These are phyloP conservation scores for Diaporthe vaccinii DNA, from an alignment of 2,329 filamentous ascomycete species.

Conservation along the genomic window DNA sequence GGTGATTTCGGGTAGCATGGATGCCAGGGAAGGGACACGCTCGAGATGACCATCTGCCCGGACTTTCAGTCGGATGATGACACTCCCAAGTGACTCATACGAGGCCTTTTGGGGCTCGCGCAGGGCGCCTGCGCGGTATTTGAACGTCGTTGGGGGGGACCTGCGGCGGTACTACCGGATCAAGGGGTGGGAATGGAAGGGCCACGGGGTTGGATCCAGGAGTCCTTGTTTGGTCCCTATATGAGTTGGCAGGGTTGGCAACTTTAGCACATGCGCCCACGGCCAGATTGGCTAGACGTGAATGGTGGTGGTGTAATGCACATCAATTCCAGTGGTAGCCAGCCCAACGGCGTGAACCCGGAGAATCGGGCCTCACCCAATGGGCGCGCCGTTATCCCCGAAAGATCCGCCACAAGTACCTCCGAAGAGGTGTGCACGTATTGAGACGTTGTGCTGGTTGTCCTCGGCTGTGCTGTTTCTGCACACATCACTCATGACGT, in stretches of 20 bases:
- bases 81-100: constrained; percentile 6
- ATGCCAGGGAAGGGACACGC: neutral
- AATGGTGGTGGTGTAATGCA: constrained; percentile 24
- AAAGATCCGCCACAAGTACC: constrained; percentile 1
- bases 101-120: neutral
- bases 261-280: neutral
- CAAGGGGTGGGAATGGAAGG: neutral
- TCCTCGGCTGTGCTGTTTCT: neutral
- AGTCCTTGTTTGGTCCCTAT: constrained; percentile 4
- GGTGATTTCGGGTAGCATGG: neutral
- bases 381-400: neutral
- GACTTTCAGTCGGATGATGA: neutral
- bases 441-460: neutral
- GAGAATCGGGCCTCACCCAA: constrained; percentile 3
- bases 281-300: constrained; percentile 3
- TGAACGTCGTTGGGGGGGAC: neutral
- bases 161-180: neutral
- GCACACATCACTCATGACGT: constrained; percentile 24
- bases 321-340: constrained; percentile 21
- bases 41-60: neutral
- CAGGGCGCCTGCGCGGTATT: neutral
- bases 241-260: constrained; percentile 9
- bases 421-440: constrained; percentile 22
- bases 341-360: constrained; percentile 16
- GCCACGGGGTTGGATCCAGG: constrained; percentile 11